Conservation (phyloP, 2,329 filamentous ascomycete genomes). For the Fusarium tricinctum region DNA sequence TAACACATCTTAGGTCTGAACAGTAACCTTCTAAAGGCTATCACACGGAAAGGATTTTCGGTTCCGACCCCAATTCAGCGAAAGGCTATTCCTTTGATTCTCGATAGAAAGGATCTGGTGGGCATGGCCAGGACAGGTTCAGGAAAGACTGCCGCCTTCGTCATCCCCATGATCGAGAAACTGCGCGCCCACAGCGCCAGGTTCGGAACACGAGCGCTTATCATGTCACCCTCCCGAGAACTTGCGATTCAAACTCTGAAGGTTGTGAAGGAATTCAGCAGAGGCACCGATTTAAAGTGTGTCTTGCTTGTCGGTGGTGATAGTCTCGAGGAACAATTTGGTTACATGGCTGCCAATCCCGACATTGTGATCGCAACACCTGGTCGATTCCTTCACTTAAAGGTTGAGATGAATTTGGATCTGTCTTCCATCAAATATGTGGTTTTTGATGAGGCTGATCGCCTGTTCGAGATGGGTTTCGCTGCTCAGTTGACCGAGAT, state of each 20-base stretch:
- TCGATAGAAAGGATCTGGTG: constrained; percentile 95
- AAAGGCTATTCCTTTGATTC: constrained; percentile 92
- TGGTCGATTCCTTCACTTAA: constrained; percentile 94
- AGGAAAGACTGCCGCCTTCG: constrained; percentile 97
- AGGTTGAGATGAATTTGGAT: constrained; percentile 95
- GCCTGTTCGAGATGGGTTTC: constrained; percentile 99
- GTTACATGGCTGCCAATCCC: constrained; percentile 91
- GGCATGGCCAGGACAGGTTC: constrained; percentile 99
- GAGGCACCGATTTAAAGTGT: constrained; percentile 91
- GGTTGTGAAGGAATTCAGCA: constrained; percentile 93
- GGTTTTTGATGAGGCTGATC: constrained; percentile 97
- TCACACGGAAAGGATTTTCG: constrained; percentile 92
- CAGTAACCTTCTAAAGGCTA: constrained; percentile 86
- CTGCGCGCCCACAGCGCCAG: constrained; percentile 88
- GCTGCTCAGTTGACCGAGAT: constrained; percentile 94
- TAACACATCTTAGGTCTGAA: constrained; percentile 73
- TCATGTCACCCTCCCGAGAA: constrained; percentile 93
- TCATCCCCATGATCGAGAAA: constrained; percentile 97
- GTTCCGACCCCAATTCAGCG: constrained; percentile 98
- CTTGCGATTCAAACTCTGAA: constrained; percentile 94
- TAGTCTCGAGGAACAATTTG: constrained; percentile 94
- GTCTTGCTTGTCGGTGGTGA: constrained; percentile 95
- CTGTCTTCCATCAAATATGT: constrained; percentile 93
- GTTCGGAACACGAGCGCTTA: constrained; percentile 87
- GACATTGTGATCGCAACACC: constrained; percentile 98